phyloP scores from a whole-genome alignment of 2,329 filamentous ascomycete species.

The Talaromyces sp. region DNA sequence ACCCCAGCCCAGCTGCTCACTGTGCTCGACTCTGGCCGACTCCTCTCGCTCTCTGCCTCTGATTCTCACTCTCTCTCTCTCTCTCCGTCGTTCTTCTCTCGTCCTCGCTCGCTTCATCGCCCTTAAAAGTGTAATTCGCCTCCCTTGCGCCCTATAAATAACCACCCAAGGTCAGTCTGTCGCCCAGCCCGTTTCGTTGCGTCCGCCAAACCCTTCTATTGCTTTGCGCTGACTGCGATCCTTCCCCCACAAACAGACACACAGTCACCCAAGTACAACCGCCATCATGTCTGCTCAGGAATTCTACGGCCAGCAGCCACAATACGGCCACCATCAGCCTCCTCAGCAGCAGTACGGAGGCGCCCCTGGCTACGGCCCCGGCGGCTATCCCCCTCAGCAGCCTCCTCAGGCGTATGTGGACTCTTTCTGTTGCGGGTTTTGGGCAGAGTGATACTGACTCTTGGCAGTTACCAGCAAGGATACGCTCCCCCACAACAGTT shows the following conservation, averaged over 20 bases:
- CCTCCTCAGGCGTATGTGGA: conserved; percentile 11
- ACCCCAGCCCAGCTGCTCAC: background rate
- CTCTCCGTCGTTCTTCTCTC: conserved; percentile 1
- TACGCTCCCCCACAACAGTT: conserved; percentile 29
- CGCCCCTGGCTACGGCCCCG: conserved; percentile 4
- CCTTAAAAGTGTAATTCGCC: background rate
- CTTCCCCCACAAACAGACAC: background rate
- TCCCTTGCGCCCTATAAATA: conserved; percentile 4
- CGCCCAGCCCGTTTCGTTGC: background rate
- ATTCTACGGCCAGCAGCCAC: conserved; percentile 29
- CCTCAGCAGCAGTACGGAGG: conserved; percentile 14
- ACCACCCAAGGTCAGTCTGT: background rate
- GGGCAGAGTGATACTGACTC: background rate
- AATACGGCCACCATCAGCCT: conserved; percentile 4
- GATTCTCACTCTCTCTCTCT: background rate
- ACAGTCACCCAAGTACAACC: background rate
- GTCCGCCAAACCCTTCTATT: background rate
- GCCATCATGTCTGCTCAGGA: conserved; percentile 36
- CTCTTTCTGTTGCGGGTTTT: background rate
- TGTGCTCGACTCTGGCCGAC: background rate
- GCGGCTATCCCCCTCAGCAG: conserved; percentile 19
- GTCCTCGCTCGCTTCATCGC: conserved; percentile 10
- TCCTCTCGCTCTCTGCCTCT: background rate
- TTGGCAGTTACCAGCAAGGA: conserved; percentile 18
- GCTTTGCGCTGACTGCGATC: background rate